Conservation (phyloP, 192 early-diverging fungal genomes). For the Chytriomyces sp. region DNA sequence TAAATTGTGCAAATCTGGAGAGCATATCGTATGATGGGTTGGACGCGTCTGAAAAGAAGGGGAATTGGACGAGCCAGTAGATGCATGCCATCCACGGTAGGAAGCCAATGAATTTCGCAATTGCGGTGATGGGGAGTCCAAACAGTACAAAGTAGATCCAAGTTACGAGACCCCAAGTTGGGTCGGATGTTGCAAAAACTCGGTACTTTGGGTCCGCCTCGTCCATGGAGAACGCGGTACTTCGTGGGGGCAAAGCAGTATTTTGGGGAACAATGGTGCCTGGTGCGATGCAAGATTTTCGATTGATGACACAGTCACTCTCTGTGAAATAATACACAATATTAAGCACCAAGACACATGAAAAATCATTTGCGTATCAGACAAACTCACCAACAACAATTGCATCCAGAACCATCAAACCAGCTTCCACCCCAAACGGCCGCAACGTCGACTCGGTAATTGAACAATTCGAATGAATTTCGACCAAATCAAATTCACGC, state of each 20-base stretch:
- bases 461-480: slow-evolving; percentile 39
- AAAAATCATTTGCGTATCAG: background rate
- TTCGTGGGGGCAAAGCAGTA: slow-evolving; percentile 44
- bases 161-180: slow-evolving; percentile 23
- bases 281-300: slow-evolving; percentile 41
- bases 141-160: slow-evolving; percentile 27
- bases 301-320: slow-evolving; percentile 38
- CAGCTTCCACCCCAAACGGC: slow-evolving; percentile 43
- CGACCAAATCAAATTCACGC: slow-evolving; percentile 51
- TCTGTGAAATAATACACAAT: background rate
- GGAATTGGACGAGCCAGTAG: slow-evolving; percentile 40
- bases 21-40: background rate
- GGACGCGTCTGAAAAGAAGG: slow-evolving; percentile 24
- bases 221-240: slow-evolving; percentile 41
- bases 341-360: background rate
- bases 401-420: slow-evolving; percentile 43
- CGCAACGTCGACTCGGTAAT: slow-evolving; percentile 44
- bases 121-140: slow-evolving; percentile 38
- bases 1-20: slow-evolving; percentile 32
- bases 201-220: slow-evolving; percentile 26
- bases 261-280: slow-evolving; percentile 43
- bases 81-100: slow-evolving; percentile 48
- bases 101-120: slow-evolving; percentile 38
- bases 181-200: slow-evolving; percentile 33
- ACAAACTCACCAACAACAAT: slow-evolving; percentile 41